Percentiles rank a stretch among this genome's conserved stretches.
phyloP scores from a whole-genome alignment of 257 asterid genomes.

The Solanum microdontum region DNA sequence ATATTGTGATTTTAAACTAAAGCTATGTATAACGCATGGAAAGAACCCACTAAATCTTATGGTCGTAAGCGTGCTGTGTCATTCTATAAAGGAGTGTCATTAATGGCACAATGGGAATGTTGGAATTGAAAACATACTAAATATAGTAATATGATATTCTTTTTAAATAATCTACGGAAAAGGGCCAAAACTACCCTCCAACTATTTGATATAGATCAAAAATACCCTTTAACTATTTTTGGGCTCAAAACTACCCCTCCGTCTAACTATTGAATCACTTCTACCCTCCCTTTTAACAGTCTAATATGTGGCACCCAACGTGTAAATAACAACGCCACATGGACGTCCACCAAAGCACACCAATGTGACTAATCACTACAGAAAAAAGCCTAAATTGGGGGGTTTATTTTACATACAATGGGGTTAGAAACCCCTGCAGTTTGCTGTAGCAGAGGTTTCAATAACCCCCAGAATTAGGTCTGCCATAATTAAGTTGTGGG shows the following conservation, averaged over 20 bases:
- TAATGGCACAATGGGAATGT: background rate
- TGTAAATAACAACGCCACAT: background rate
- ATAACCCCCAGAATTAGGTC: too few species aligned
- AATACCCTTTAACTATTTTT: background rate
- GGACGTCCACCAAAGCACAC: background rate
- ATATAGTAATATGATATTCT: background rate
- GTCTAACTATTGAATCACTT: background rate
- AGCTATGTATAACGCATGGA: background rate
- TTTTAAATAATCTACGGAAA: too few species aligned
- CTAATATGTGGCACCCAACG: background rate
- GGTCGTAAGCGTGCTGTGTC: background rate
- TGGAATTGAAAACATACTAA: background rate
- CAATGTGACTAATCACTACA: background rate
- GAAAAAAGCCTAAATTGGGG: too few species aligned
- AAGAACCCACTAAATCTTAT: background rate
- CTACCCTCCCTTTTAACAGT: background rate
- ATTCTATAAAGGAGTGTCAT: background rate
- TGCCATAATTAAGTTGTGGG: too few species aligned
- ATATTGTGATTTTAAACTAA: too few species aligned
- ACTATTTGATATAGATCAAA: background rate
- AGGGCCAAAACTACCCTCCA: background rate
- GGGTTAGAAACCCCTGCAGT: too few species aligned
- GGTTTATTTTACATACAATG: too few species aligned
- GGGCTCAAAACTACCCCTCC: background rate
- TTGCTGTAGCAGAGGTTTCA: too few species aligned